Evolutionary conservation across 495 filamentous ascomycete species (phyloP), one percentile per base, ranked within the genome.

Genomic region (Tuber indicum): DNA sequence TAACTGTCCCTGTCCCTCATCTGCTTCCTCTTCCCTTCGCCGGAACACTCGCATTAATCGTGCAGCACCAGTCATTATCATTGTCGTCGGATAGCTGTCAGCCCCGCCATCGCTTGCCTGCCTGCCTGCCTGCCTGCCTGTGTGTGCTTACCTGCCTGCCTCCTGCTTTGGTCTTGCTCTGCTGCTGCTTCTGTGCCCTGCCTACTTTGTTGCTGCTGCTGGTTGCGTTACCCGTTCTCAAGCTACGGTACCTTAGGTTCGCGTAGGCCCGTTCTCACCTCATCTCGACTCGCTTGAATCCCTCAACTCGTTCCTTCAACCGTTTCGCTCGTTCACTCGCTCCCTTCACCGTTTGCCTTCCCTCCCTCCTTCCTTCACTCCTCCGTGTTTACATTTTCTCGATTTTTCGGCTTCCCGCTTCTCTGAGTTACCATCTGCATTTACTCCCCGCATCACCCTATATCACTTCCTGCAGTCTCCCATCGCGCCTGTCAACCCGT

Each of bases 401-500:
- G 47, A 77, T 77, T 73, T 71, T 74, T 75, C 75, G 76, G 74
- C 62, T 52, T 75, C 72, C 76, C 71, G 58, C 75, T 45, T 76
- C 71, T 72, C 70, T 72, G 69, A 39, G 73, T 77, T 72, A 79
- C 84, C 46, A 72, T 78, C 70, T 62, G 45, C 58, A 74, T 46
- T 72, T 47, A 47, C 76, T 58, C 75, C 77, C 74, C 78, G 78
- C 73, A 23, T 26, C 79, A 72, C 78, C 70, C 32, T 69, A 75
- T 81, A 76, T 69, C 72, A n/a, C 52, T 75, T 76, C 62, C 75
- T 80, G 76, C 75, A 76, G 71, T 82, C 74, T 78, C 85, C 85
- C 47, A 86, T 87, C 82, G 86, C 86, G 71, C 86, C 84, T 66
- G 82, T 86, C 83, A 84, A 85, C 78, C 74, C 45, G 81, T 77